A percentile compares a stretch with the other conserved stretches of the same genome.
phyloP scores from a whole-genome alignment of 805 yeast species.

The Priceomyces medius region DNA sequence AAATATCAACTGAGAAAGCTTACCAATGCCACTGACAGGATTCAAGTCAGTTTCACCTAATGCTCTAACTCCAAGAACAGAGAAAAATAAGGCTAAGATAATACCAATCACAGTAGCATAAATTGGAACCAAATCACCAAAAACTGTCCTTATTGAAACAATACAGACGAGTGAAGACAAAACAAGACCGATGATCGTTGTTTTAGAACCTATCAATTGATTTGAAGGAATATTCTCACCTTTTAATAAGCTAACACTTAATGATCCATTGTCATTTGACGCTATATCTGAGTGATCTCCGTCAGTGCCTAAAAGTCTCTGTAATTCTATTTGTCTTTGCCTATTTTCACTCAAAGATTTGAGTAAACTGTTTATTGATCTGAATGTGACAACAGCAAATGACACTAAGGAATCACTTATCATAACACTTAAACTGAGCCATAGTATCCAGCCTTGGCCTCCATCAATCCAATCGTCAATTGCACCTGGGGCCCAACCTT shows the following conservation, averaged over 20 bases:
- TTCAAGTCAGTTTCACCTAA: slow-evolving; percentile 95
- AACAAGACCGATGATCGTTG: slow-evolving; percentile 60
- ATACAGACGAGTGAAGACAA: slow-evolving; percentile 69
- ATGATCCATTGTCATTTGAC: neutral
- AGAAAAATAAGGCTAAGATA: slow-evolving; percentile 70
- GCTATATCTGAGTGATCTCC: neutral
- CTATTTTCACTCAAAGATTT: slow-evolving; percentile 4
- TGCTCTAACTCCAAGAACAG: slow-evolving; percentile 88
- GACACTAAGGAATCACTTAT: slow-evolving; percentile 86
- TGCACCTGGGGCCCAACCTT: slow-evolving; percentile 87
- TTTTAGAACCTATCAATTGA: slow-evolving; percentile 49
- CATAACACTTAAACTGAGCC: slow-evolving; percentile 93
- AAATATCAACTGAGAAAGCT: slow-evolving; percentile 84
- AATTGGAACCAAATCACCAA: slow-evolving; percentile 69
- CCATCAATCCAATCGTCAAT: slow-evolving; percentile 93
- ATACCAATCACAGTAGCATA: slow-evolving; percentile 70
- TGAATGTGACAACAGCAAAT: slow-evolving; percentile 58
- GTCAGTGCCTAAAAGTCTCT: neutral
- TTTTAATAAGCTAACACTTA: neutral
- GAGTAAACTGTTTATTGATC: slow-evolving; percentile 30
- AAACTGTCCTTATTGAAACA: slow-evolving; percentile 60
- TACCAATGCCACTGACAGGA: slow-evolving; percentile 96
- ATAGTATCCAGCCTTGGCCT: slow-evolving; percentile 95
- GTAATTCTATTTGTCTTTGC: slow-evolving; percentile 1
- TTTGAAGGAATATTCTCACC: slow-evolving; percentile 29